Evolutionary conservation across 2,329 filamentous ascomycete genomes (phyloP).

Genomic region (Cladobotryum protrusum): DNA sequence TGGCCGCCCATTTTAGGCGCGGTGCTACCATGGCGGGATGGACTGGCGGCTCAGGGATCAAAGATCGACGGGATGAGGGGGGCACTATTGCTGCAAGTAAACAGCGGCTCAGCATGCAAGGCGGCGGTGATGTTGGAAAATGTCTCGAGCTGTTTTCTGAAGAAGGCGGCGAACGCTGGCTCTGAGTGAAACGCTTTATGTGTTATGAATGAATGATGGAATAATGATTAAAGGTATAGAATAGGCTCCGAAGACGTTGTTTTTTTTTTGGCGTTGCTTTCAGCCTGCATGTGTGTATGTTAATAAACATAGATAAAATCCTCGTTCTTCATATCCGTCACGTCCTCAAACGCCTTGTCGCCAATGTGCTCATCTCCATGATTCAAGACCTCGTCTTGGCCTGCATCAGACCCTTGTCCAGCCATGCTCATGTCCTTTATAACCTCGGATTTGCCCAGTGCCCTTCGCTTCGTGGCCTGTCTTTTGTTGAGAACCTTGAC

Average conservation of each 20-base stretch:
- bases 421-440: constrained; percentile 49
- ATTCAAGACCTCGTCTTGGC: constrained; percentile 19
- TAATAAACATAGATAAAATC: constrained; percentile 53
- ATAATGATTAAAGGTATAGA: neutral
- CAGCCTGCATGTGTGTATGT: neutral
- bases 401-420: constrained; percentile 26
- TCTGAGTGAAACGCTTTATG: neutral
- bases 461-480: constrained; percentile 31
- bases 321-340: constrained; percentile 54
- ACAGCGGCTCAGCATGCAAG: neutral
- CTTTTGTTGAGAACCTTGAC: constrained; percentile 46
- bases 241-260: neutral
- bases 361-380: constrained; percentile 17
- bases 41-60: constrained; percentile 39
- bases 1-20: constrained; percentile 36
- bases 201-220: constrained; percentile 4
- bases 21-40: constrained; percentile 38
- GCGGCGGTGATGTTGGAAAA: constrained; percentile 4
- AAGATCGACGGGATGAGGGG: constrained; percentile 12
- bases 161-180: neutral
- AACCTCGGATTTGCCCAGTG: constrained; percentile 36
- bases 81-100: neutral
- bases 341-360: constrained; percentile 42
- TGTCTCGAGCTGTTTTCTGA: neutral
- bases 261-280: neutral